phyloP scores from a whole-genome alignment of 2,329 filamentous ascomycete genomes.

The Acephala macrosclerotiorum region DNA sequence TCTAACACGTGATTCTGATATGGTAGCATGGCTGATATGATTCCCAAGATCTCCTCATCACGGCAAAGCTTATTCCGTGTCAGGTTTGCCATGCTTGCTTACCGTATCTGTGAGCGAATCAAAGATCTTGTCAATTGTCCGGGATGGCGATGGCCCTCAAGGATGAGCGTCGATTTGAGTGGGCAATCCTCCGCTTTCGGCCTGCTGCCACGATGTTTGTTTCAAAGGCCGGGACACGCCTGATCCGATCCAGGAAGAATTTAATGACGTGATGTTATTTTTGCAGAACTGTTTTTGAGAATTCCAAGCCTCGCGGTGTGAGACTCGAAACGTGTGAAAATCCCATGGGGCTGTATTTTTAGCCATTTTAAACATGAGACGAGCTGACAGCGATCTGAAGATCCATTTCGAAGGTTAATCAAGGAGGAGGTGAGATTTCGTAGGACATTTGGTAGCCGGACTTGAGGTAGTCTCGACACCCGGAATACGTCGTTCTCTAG shows the following conservation, averaged over 20 bases:
- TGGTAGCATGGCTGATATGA: background rate
- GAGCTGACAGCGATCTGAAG: conserved; percentile 3
- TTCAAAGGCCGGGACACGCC: conserved; percentile 1
- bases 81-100: background rate
- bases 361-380: conserved; percentile 3
- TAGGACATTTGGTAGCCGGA: too few species aligned
- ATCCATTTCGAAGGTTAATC: conserved; percentile 4
- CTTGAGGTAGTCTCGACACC: too few species aligned
- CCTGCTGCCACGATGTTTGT: background rate
- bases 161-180: too few species aligned
- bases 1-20: background rate
- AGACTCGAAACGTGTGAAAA: background rate
- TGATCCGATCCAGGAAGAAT: background rate
- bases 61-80: background rate
- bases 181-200: background rate
- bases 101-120: background rate
- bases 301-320: background rate
- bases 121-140: background rate
- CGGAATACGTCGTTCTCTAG: background rate
- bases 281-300: background rate
- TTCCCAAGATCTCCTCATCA: conserved; percentile 2
- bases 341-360: background rate
- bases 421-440: background rate
- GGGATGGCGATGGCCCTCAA: background rate
- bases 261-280: background rate